Base-by-base conservation (phyloP, 768 basidiomycete genomes). In the Leccinum obscurum region DNA sequence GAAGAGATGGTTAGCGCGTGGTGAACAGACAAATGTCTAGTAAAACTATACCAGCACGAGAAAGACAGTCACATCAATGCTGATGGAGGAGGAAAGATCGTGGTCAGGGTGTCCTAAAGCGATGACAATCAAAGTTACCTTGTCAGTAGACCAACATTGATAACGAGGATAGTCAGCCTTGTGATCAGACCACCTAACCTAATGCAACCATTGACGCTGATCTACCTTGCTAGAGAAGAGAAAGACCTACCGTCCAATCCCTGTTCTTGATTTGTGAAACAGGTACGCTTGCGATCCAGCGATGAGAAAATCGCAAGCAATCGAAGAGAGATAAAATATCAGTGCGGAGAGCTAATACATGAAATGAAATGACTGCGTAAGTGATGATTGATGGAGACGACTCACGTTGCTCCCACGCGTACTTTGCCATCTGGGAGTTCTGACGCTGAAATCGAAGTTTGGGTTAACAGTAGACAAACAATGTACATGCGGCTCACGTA, bases 81-180 rank as follows among this genome's bases (percentile, higher is more conserved):
- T 76, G 46, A 65, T 1, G 14, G 26, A 17, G 8, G 14, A 5
- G 57, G 66, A 53, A 6, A 58, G 3, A 20, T 7, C 37, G 24
- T 28, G 46, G n/a, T 61, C 44, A 61, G 55, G 24, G 10, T 32
- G 9, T 24, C 1, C 14, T 22, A 11, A 11, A 6, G 15, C 6
- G 24, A 24, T 15, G 22, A 51, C 2, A 14, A 20, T 11, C 39
- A 28, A 44, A 17, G 7, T n/a, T 62, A 76, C 75, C 76, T 75
- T 32, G 75, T 77, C 52, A 76, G 39, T 53, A 76, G 59, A 15
- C 75, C 75, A 2, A 76, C 76, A 39, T 76, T 76, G 55, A 76
- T 63, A 15, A 76, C 75, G 26, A 76, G 56, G 13, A 76, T 54
- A 4, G 72, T 76, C 51, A 76, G 37, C 34, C 63, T 75, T 28